Evolutionary conservation across 106 monocot genomes (phyloP), one percentile per base, ranked within the genome.

Genomic region (Phalaenopsis equestris): DNA sequence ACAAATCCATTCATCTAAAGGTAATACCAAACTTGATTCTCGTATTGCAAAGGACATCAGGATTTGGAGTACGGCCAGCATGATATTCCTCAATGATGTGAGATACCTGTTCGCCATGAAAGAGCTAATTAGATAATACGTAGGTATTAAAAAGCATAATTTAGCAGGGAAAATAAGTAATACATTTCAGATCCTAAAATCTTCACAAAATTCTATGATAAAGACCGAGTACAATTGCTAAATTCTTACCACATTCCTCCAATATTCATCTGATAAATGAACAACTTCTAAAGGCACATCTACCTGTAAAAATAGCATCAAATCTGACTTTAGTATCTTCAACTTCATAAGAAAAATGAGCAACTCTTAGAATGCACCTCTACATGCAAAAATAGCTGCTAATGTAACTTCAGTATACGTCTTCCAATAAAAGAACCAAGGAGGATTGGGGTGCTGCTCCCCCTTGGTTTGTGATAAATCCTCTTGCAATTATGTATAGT

Each of bases 41-140:
- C 75, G 98, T 92, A 86, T 98, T 98, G 85, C 98, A 98, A 81
- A 98, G 92, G 57, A 98, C 91, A 81, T 98, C 98, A 82, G 98
- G 98, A 89, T 98, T 98, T 74, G 98, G 98, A 68, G 98, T 98
- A 39, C 88, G 94, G 5, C 98, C 98, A 84, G 79, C 85, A n/a
- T 88, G 92, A 82, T 94, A 98, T 81, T 98, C 98, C 56, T 76
- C 80, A 58, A 98, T 98, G 14, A 98, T 92, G 81, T 98, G 88
- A 78, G 94, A 94, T 41, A 98, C 97, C 94, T 97, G 68, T 72
- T 49, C 67, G 48, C 55, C 23, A 37, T 73, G 41, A 38, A 65
- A 3, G 48, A 43, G 1, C n/a, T 74, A 74, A 18, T 74, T 74
- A 43, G 74, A 11, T 19, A 45, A 19, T 43, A 74, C 43, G 41